Evolutionary conservation across 2,329 filamentous ascomycete species (phyloP).

Genomic region (Geosmithia putterillii): DNA sequence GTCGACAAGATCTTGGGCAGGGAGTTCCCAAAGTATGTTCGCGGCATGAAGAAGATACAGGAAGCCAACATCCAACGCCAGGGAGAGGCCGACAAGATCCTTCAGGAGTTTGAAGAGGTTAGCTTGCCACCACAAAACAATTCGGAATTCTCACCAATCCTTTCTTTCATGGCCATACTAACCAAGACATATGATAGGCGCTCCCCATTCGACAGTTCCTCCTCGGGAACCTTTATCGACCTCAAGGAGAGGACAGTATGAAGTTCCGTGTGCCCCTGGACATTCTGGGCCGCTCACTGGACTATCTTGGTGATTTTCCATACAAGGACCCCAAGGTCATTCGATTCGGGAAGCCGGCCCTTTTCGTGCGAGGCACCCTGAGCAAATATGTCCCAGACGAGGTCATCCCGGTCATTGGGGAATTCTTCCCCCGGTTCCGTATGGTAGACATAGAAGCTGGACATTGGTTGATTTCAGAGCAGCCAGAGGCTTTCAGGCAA

Average conservation of each 20-base stretch:
- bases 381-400: constrained; percentile 76
- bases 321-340: constrained; percentile 58
- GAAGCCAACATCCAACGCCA: constrained; percentile 53
- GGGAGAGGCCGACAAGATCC: constrained; percentile 68
- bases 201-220: constrained; percentile 81
- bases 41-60: constrained; percentile 76
- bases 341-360: constrained; percentile 62
- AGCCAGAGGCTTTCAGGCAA: constrained; percentile 64
- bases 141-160: background rate
- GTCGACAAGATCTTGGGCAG: constrained; percentile 64
- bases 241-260: constrained; percentile 31
- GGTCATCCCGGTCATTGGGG: constrained; percentile 62
- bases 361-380: constrained; percentile 69
- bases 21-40: constrained; percentile 69
- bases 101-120: constrained; percentile 61
- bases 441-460: constrained; percentile 65
- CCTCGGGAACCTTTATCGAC: constrained; percentile 67
- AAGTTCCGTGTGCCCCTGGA: constrained; percentile 72
- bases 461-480: constrained; percentile 86
- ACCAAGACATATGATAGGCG: constrained; percentile 21
- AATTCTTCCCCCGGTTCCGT: constrained; percentile 70
- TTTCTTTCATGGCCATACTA: background rate
- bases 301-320: constrained; percentile 79
- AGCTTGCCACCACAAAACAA: constrained; percentile 2
- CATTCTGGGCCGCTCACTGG: constrained; percentile 54